Base-by-base conservation (phyloP, 148 eudicot genomes). In the Rhododendron williamsianum region DNA sequence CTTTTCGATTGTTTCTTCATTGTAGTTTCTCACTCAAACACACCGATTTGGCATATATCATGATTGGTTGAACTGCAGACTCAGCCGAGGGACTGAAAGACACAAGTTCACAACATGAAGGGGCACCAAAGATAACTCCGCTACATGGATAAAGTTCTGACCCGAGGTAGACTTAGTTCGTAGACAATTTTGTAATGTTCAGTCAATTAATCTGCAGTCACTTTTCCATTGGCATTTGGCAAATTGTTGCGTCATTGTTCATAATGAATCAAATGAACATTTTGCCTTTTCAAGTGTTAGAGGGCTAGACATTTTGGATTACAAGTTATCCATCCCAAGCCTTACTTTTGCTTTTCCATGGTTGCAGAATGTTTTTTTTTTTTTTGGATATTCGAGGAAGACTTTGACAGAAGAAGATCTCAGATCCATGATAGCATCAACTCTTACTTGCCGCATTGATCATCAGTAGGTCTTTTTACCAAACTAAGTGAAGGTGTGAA, bases 381-480 rank as follows among this genome's bases (percentile, higher is more conserved):
- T 84, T 63, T 30, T 30, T 30, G 89, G 91, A 21, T 91, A 89
- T 83, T 85, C 87, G 36, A 45, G 88, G 72, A 88, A 82, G 86
- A 83, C 84, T 23, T 74, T 91, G 88, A 86, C 82, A 6, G 87
- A 86, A 67, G 87, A 77, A 72, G 91, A 91, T 48, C 84, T 91
- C 81, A 86, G 89, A 74, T 87, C 82, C 79, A 65, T 86, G 84
- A 87, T 87, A 81, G 88, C 83, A 58, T 81, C 83, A 52, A 91
- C 91, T 38, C 86, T 89, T 83, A 88, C 89, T 49, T 91, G 90
- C 82, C 81, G 89, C 58, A 60, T 88, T 54, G 91, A 86, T 54
- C 87, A 91, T 49, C 85, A 81, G 90, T 89, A 86, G 83, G 11
- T 82, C 80, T 54, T 83, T 52, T 38, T 82, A 7, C 46, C 84